Evolutionary conservation across 2,329 filamentous ascomycete genomes (phyloP), one percentile per base, ranked within the genome.

Genomic region (Graphiopsis chlorocephala): DNA sequence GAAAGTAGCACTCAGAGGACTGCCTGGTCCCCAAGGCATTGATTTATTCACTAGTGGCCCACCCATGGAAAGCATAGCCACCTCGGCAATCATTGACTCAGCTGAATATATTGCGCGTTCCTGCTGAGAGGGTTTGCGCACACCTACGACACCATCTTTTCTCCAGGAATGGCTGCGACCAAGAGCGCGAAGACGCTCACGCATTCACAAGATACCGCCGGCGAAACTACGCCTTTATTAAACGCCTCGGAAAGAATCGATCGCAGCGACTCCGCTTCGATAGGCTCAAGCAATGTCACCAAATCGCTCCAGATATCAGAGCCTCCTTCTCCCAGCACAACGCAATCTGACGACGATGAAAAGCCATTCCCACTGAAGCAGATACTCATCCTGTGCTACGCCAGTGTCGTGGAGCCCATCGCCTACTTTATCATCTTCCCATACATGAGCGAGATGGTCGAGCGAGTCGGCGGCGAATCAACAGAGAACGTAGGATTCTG

Each of bases 361-460:
- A 83, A 79, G 64, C 82, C 84, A 1, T 74, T 90, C 15, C 85
- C 87, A n/a, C 81, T 79, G 67, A 61, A 74, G n/a, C 91, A 94
- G 74, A 87, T 95, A 61, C 75, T 89, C 33, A 76, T 90, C 12
- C 85, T 95, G 14, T 94, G 91, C 80, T 90, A 88, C 73, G 87
- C 88, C 1, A 86, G 90, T 6, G 73, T 91, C 28, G 81, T 91
- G 52, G 91, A 94, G 72, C 90, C 91, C 0, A 84, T 93, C 47
- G 89, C 90, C n/a, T 94, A 92, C 79, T 94, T 93, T 80, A 87
- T 84, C 74, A 92, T 94, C 74, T 90, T 94, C 71, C 90, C 91
- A 0, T 94, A 90, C 77, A 85, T 95, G 76, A 91, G 88, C 72
- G 81, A 89, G 72, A 94, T 94, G 91, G 87, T 91, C 42, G 80